Percentiles rank a stretch among this genome's conserved stretches.
These are phyloP conservation scores for Paramecium bursaria DNA, from an alignment of 73 alveolate species.

Conservation along the genomic window DNA sequence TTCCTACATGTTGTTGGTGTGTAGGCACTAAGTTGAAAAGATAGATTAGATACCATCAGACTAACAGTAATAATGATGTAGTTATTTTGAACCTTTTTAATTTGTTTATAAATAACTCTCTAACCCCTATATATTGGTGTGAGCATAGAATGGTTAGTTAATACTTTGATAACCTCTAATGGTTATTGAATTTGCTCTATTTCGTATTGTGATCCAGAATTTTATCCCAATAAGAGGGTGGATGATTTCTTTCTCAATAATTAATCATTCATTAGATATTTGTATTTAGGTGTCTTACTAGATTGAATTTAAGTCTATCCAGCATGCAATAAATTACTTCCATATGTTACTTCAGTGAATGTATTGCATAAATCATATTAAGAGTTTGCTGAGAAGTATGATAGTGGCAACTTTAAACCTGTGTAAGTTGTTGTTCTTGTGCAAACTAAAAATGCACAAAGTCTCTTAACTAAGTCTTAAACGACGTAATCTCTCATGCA, in stretches of 20 bases:
- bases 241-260: background rate
- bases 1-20: conserved; percentile 45
- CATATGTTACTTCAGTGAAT: conserved; percentile 46
- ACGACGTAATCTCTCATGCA: conserved; percentile 4
- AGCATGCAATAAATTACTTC: conserved; percentile 31
- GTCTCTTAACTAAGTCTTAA: background rate
- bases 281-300: conserved; percentile 4
- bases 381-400: conserved; percentile 10
- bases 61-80: conserved; percentile 27
- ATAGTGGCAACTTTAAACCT: conserved; percentile 45
- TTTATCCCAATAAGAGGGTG: background rate
- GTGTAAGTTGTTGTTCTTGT: conserved; percentile 22
- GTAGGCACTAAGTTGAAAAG: conserved; percentile 18
- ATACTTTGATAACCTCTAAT: conserved; percentile 4
- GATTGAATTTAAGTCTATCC: background rate
- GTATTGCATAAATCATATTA: conserved; percentile 41
- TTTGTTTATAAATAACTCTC: conserved; percentile 36
- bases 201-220: background rate
- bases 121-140: conserved; percentile 56
- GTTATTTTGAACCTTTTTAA: background rate
- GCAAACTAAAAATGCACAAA: conserved; percentile 29
- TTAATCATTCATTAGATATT: background rate
- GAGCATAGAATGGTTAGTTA: conserved; percentile 21
- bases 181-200: conserved; percentile 31
- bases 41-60: background rate